Conservation (phyloP, 169 alveolate genomes). For the Cystoisospora suis region DNA sequence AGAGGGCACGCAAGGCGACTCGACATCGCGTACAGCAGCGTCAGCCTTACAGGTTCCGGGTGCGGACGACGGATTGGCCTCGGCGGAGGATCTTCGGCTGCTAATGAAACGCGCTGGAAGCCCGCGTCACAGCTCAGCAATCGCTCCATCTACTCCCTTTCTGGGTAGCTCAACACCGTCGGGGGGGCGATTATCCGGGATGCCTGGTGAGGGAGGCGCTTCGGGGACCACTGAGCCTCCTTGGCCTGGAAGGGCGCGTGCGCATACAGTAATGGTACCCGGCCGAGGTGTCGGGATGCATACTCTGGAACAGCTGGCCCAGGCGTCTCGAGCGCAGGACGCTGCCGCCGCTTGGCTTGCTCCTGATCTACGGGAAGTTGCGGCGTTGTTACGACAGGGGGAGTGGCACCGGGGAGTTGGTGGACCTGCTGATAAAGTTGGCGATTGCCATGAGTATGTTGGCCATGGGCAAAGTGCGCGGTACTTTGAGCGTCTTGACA, state of each 20-base stretch:
- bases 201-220: too few relatives aligned
- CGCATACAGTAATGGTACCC: too few relatives aligned
- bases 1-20: background rate
- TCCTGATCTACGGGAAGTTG: conserved; percentile 7
- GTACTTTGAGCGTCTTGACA: conserved; percentile 25
- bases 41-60: background rate
- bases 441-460: background rate
- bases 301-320: too few relatives aligned
- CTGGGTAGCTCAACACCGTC: too few relatives aligned
- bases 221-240: too few relatives aligned
- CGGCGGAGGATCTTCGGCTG: background rate
- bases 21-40: background rate
- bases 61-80: background rate
- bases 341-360: background rate
- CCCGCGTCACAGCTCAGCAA: background rate
- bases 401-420: background rate
- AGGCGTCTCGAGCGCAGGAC: background rate
- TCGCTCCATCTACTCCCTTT: too few relatives aligned
- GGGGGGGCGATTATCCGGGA: too few relatives aligned
- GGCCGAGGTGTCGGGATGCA: too few relatives aligned
- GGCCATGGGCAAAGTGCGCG: conserved; percentile 7
- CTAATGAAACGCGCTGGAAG: background rate
- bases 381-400: background rate
- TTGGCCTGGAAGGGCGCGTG: too few relatives aligned
- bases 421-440: background rate